Conservation (phyloP, 306 rosid genomes). For the Prunus mira region DNA sequence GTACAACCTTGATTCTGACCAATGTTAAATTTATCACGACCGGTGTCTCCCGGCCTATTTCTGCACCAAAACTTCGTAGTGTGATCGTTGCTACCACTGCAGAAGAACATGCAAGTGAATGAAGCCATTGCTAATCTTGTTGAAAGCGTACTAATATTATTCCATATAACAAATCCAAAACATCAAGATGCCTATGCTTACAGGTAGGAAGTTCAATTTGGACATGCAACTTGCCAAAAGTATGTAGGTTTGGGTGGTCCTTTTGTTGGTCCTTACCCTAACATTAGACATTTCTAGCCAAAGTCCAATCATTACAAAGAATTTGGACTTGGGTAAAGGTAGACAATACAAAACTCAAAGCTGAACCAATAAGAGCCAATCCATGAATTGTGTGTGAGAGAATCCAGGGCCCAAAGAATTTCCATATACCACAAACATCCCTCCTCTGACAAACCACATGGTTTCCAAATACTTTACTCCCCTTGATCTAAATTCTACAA, state of each 20-base stretch:
- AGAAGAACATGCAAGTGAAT: slow-evolving; percentile 26
- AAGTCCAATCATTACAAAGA: not conserved
- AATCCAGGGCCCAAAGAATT: not conserved
- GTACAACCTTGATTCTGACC: slow-evolving; percentile 61
- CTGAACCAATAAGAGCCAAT: not conserved
- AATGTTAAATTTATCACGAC: slow-evolving; percentile 71
- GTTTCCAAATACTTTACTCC: not conserved
- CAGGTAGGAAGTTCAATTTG: not conserved
- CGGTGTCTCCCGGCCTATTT: slow-evolving; percentile 94
- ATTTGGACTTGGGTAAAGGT: not conserved
- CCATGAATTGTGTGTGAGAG: not conserved
- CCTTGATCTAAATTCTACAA: not conserved
- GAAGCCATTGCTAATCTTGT: slow-evolving; percentile 6
- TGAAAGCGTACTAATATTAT: not conserved
- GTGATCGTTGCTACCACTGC: slow-evolving; percentile 99
- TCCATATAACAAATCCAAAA: not conserved
- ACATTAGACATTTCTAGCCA: not conserved
- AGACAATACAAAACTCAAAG: not conserved
- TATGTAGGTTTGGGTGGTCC: not conserved
- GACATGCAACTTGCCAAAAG: not conserved
- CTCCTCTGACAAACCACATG: not conserved
- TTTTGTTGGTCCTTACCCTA: not conserved
- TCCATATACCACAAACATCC: not conserved
- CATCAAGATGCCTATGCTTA: not conserved
- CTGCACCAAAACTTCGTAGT: slow-evolving; percentile 97